Conservation (phyloP, 2,329 filamentous ascomycete genomes). For the Drechslerella coelobrocha region DNA sequence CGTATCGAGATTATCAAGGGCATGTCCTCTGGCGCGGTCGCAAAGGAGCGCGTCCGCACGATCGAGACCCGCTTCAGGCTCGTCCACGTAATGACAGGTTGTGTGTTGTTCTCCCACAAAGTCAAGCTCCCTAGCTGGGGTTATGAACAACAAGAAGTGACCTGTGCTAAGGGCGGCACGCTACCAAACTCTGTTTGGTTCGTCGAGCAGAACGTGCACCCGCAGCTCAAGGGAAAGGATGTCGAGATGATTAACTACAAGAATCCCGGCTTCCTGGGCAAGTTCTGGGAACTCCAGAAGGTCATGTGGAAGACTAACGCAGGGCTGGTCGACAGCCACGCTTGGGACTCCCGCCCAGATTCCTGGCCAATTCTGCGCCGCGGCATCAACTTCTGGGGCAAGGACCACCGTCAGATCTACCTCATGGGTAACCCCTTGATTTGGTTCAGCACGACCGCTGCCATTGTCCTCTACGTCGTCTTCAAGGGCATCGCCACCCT, state of each 20-base stretch:
- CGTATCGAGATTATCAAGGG: slow-evolving; percentile 91
- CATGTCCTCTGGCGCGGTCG: slow-evolving; percentile 76
- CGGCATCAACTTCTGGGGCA: slow-evolving; percentile 99
- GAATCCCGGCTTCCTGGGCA: slow-evolving; percentile 92
- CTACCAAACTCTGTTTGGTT: slow-evolving; percentile 98
- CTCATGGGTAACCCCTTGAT: slow-evolving; percentile 92
- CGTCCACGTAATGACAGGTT: slow-evolving; percentile 95
- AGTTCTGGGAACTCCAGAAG: slow-evolving; percentile 95
- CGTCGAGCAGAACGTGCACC: slow-evolving; percentile 87
- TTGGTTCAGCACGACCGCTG: slow-evolving; percentile 87
- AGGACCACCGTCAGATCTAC: slow-evolving; percentile 91
- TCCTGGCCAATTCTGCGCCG: slow-evolving; percentile 91
- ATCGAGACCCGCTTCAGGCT: slow-evolving; percentile 97
- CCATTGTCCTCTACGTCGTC: slow-evolving; percentile 75
- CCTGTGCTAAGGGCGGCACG: slow-evolving; percentile 87
- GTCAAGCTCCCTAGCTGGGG: slow-evolving; percentile 98
- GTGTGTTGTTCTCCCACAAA: slow-evolving; percentile 96
- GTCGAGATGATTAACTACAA: slow-evolving; percentile 96
- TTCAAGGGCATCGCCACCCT: slow-evolving; percentile 90
- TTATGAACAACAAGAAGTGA: slow-evolving; percentile 98
- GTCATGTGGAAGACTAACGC: slow-evolving; percentile 99
- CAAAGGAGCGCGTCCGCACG: slow-evolving; percentile 85
- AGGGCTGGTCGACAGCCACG: slow-evolving; percentile 92
- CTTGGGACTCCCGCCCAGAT: slow-evolving; percentile 93
- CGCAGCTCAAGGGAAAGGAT: slow-evolving; percentile 69